Evolutionary conservation across 2,329 filamentous ascomycete species (phyloP), one percentile per base, ranked within the genome.

Genomic region (Trichoderma simmonsii): DNA sequence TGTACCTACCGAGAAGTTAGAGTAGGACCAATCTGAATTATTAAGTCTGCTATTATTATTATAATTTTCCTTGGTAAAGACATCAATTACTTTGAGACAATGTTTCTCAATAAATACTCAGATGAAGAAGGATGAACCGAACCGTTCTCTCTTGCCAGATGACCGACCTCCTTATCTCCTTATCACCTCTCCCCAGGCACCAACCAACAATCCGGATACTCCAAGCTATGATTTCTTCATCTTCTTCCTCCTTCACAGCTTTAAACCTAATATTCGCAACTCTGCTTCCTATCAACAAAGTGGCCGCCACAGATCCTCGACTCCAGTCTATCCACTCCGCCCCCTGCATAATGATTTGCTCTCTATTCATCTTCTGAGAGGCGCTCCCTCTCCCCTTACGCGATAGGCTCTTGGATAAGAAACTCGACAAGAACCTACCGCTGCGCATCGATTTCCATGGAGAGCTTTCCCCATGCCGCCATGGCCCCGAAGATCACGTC

Each of bases 401-500:
- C 28, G 4, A 51, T 18, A 7, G 6, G 2, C 11, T 54, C 57
- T 62, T 51, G n/a, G 39, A 70, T 28, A 62, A n/a, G 4, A 7
- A 12, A 36, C 5, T 11, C 5, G 14, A 54, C 28, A 54, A 36
- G 9, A 15, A 12, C 15, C 2, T 12, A 3, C 14, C 6, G n/a
- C 6, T 48, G 11, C 28, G 36, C 8, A 30, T 67, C 48, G 18
- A 43, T 12, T 59, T 43, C 14, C 39, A 28, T 34, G 9, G 39
- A 39, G 39, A n/a, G 5, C 43, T 9, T 32, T 4, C n/a, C 2
- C 6, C 15, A 51, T 61, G 32, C 9, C 28, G 7, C 28, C 18
- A 71, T 71, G 68, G 21, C 71, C 26, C 66, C 67, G 6, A 66
- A 26, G 11, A 61, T 60, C 28, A 36, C 28, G 14, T 59, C 61